These are phyloP conservation scores for Ophiocordyceps camponoti-saundersi DNA, from an alignment of 2,329 filamentous ascomycete species.

Conservation along the genomic window DNA sequence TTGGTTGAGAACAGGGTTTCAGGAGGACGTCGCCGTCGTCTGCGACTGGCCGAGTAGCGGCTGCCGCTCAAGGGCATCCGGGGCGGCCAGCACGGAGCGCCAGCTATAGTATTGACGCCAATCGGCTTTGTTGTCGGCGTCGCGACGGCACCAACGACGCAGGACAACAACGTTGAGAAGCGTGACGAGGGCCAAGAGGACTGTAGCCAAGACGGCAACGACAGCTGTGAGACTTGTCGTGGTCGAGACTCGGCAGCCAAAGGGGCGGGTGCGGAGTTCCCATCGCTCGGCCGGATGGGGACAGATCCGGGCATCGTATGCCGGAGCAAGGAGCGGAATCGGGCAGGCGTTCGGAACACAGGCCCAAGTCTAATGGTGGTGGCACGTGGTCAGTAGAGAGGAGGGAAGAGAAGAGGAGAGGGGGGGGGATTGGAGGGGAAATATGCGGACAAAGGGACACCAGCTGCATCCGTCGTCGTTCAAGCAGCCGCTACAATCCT, in stretches of 20 bases:
- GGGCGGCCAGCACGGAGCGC: slow-evolving; percentile 2
- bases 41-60: slow-evolving; percentile 9
- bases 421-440: neutral
- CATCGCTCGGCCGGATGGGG: slow-evolving; percentile 28
- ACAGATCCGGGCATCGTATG: slow-evolving; percentile 31
- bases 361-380: slow-evolving; percentile 24
- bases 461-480: slow-evolving; percentile 26
- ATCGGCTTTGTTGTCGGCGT: slow-evolving; percentile 6
- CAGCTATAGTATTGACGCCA: slow-evolving; percentile 6
- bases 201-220: slow-evolving; percentile 11
- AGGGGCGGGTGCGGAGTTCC: slow-evolving; percentile 18
- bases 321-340: slow-evolving; percentile 31
- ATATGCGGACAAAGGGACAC: slow-evolving; percentile 31
- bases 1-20: neutral
- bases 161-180: slow-evolving; percentile 4
- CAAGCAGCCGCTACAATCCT: slow-evolving; percentile 31
- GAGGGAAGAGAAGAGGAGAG: neutral
- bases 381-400: neutral
- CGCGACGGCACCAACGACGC: slow-evolving; percentile 7
- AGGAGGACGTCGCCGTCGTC: neutral
- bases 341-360: slow-evolving; percentile 33
- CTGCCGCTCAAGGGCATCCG: slow-evolving; percentile 12
- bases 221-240: slow-evolving; percentile 14
- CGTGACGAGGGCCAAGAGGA: slow-evolving; percentile 9
- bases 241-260: slow-evolving; percentile 19